These are phyloP conservation scores for Eucalyptus erythrocorys DNA, from an alignment of 345 rosid genomes.

Conservation along the genomic window DNA sequence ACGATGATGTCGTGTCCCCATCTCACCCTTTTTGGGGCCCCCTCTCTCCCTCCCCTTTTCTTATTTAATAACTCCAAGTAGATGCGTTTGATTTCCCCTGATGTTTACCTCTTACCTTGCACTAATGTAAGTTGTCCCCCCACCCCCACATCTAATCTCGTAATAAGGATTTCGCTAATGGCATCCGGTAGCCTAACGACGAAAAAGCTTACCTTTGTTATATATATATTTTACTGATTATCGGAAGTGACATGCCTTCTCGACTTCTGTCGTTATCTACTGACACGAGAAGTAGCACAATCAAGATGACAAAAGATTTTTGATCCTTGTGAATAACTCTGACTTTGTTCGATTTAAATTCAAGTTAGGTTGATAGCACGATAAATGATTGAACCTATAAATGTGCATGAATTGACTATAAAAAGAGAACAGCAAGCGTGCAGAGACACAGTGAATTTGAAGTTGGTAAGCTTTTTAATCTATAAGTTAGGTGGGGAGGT, in stretches of 20 bases:
- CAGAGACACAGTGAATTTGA: not conserved
- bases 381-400: not conserved
- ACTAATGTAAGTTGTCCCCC: conserved; percentile 10
- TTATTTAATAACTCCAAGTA: conserved; percentile 23
- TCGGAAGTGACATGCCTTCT: not conserved
- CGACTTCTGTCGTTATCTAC: not conserved
- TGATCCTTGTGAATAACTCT: not conserved
- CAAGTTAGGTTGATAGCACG: not conserved
- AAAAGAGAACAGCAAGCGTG: not conserved
- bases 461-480: not conserved
- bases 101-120: not conserved
- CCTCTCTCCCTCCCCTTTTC: conserved; percentile 10
- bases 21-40: not conserved
- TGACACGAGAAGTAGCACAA: accelerated
- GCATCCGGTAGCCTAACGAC: not conserved
- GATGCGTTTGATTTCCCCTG: not conserved
- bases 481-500: not conserved
- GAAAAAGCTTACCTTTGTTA: not conserved
- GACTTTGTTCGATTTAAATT: not conserved
- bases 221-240: not conserved
- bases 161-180: not conserved
- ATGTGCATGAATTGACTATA: not conserved
- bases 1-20: not conserved
- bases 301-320: not conserved
- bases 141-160: not conserved